These are phyloP conservation scores for Coemansia sp. DNA, from an alignment of 192 early-diverging fungal species.

Conservation along the genomic window DNA sequence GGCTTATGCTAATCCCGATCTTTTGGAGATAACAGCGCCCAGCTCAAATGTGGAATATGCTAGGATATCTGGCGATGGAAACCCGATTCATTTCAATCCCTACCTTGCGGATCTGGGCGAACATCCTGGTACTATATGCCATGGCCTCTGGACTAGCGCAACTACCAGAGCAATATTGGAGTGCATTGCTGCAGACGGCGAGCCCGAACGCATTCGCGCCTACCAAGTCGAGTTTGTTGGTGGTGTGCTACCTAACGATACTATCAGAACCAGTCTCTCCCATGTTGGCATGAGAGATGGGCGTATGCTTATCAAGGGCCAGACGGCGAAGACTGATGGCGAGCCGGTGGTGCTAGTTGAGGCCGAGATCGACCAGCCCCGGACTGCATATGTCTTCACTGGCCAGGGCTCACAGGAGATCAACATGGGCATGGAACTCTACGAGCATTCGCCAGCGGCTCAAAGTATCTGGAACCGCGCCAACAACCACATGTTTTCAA, in stretches of 20 bases:
- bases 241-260: no score
- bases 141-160: slow-evolving; percentile 92
- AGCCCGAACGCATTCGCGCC: slow-evolving; percentile 81
- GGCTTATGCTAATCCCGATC: background rate
- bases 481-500: slow-evolving; percentile 75
- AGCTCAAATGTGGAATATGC: slow-evolving; percentile 79
- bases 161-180: slow-evolving; percentile 89
- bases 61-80: slow-evolving; percentile 75
- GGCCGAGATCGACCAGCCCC: no score
- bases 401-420: slow-evolving; percentile 93
- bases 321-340: slow-evolving; percentile 75
- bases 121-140: slow-evolving; percentile 86
- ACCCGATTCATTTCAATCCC: slow-evolving; percentile 90
- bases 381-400: slow-evolving; percentile 87
- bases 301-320: slow-evolving; percentile 85
- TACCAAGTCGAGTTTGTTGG: no score
- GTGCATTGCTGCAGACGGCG: slow-evolving; percentile 81
- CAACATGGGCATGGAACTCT: slow-evolving; percentile 94
- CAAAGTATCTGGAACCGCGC: slow-evolving; percentile 86
- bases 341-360: slow-evolving; percentile 67
- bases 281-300: no score
- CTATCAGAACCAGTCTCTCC: no score
- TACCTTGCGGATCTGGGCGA: slow-evolving; percentile 84
- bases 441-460: slow-evolving; percentile 73
- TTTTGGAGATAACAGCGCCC: slow-evolving; percentile 52